phyloP scores from a whole-genome alignment of 805 yeast species.

The Lipomyces orientalis region DNA sequence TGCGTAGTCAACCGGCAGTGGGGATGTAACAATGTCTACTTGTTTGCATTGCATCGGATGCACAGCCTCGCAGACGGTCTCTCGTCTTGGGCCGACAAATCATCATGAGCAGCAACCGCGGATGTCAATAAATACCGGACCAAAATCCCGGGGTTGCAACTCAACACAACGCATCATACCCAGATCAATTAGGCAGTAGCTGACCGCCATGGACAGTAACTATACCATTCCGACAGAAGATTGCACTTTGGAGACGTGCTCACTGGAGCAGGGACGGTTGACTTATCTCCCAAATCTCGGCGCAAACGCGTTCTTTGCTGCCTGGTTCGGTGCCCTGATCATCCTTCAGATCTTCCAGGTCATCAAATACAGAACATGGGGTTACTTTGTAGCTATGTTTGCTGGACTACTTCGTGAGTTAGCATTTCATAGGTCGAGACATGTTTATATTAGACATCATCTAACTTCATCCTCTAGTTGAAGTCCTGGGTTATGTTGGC shows the following conservation, averaged over 20 bases:
- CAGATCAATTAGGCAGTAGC: too few relatives aligned
- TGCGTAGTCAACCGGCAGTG: too few relatives aligned
- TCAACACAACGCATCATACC: too few relatives aligned
- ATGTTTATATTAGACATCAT: neutral
- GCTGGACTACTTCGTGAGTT: constrained; percentile 1
- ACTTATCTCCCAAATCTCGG: neutral
- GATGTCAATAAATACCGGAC: too few relatives aligned
- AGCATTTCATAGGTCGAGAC: neutral
- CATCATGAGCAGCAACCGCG: too few relatives aligned
- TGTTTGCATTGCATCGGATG: too few relatives aligned
- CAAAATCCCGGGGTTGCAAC: too few relatives aligned
- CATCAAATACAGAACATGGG: neutral
- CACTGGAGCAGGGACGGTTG: neutral
- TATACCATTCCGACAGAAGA: constrained; percentile 24
- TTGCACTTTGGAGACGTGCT: constrained; percentile 3
- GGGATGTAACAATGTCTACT: too few relatives aligned
- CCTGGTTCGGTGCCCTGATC: neutral
- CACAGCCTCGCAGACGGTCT: too few relatives aligned
- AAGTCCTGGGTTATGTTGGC: constrained; percentile 1
- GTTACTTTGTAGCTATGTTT: neutral
- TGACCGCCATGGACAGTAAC: neutral
- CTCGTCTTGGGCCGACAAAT: too few relatives aligned
- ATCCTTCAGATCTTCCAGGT: neutral
- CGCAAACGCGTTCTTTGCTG: constrained; percentile 6
- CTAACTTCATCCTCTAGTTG: neutral